Evolutionary conservation across 495 filamentous ascomycete genomes (phyloP).

Genomic region (Penicillium soppii): DNA sequence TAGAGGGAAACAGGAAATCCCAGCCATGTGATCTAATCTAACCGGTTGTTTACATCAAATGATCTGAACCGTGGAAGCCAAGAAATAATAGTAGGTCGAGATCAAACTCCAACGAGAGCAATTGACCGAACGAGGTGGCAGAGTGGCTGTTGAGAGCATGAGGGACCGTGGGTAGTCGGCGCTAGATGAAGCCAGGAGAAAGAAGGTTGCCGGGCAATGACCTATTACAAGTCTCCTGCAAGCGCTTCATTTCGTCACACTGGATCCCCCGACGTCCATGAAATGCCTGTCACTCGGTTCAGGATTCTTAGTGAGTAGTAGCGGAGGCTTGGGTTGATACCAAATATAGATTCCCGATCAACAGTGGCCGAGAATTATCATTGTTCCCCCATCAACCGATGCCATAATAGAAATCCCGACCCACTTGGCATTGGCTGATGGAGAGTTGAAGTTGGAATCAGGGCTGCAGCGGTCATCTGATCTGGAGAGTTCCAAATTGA

Average conservation of each 20-base stretch:
- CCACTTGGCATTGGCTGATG: constrained; percentile 6
- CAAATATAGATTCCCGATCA: constrained; percentile 22
- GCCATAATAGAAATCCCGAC: constrained; percentile 3
- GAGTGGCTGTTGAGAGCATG: constrained; percentile 14
- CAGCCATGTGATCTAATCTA: background rate
- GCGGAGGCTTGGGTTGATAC: constrained; percentile 2
- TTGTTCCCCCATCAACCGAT: constrained; percentile 1
- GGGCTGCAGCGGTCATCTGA: constrained; percentile 19
- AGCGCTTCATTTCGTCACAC: constrained; percentile 36
- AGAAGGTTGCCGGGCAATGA: constrained; percentile 5
- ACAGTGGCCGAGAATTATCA: constrained; percentile 1
- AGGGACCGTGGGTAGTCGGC: background rate
- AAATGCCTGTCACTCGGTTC: constrained; percentile 3
- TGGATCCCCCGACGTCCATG: background rate
- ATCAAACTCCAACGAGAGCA: background rate
- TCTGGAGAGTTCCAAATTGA: constrained; percentile 11
- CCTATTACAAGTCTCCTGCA: constrained; percentile 36
- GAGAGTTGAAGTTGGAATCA: constrained; percentile 6
- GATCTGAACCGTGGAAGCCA: background rate
- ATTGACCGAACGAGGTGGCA: constrained; percentile 1
- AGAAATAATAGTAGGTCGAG: background rate
- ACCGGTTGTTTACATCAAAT: background rate
- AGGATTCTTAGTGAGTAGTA: background rate
- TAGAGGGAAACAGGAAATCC: background rate
- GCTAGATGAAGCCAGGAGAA: constrained; percentile 16